phyloP scores from a whole-genome alignment of 371 early-diverging fungal genomes.

The Capniomyces stellatus region DNA sequence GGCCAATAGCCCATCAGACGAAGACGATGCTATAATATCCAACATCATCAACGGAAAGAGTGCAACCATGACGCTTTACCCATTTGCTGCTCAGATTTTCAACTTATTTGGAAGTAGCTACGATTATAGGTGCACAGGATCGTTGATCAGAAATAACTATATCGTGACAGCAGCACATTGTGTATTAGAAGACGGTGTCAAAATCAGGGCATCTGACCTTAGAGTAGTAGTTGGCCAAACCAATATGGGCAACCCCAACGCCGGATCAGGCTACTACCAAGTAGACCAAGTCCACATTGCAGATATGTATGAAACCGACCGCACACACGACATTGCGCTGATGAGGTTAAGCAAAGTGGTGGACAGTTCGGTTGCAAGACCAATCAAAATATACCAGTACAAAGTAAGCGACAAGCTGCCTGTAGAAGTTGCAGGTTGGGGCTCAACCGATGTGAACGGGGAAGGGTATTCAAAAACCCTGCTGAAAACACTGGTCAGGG shows the following conservation, averaged over 20 bases:
- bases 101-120: too few relatives aligned
- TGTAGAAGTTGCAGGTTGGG: neutral
- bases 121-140: constrained; percentile 4
- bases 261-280: neutral
- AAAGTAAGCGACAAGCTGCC: neutral
- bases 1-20: too few relatives aligned
- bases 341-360: neutral
- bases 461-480: neutral
- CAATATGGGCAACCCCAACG: neutral
- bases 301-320: neutral
- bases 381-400: neutral
- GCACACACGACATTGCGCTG: neutral
- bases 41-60: too few relatives aligned
- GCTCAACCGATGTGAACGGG: neutral
- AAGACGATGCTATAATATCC: too few relatives aligned
- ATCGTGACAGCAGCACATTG: constrained; percentile 1
- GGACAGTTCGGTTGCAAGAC: neutral
- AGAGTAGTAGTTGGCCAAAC: neutral
- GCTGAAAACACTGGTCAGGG: neutral
- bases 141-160: neutral
- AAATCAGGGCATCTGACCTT: neutral
- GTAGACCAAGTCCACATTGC: neutral
- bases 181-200: neutral
- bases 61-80: too few relatives aligned
- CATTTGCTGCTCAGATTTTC: too few relatives aligned